Evolutionary conservation across 805 yeast genomes (phyloP).

Genomic region (Zygosaccharomyces bisporus): DNA sequence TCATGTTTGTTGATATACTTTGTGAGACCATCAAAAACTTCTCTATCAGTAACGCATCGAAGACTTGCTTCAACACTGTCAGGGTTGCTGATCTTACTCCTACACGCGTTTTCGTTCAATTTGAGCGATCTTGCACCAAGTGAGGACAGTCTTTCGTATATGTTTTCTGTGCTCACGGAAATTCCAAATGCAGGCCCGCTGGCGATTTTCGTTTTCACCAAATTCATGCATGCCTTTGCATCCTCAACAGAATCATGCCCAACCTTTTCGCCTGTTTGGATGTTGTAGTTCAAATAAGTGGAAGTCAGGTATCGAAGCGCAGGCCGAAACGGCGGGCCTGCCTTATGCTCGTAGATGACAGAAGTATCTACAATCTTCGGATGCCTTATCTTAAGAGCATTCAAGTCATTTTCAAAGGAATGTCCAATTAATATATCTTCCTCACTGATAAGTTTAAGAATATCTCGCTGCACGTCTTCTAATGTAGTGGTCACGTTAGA

Average conservation of each 20-base stretch:
- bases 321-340: slow-evolving; percentile 80
- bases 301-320: slow-evolving; percentile 68
- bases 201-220: slow-evolving; percentile 63
- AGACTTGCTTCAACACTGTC: slow-evolving; percentile 20
- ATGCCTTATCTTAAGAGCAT: slow-evolving; percentile 67
- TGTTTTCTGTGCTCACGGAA: slow-evolving; percentile 40
- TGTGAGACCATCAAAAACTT: slow-evolving; percentile 44
- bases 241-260: slow-evolving; percentile 92
- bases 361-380: slow-evolving; percentile 79
- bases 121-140: slow-evolving; percentile 30
- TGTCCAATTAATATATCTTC: slow-evolving; percentile 81
- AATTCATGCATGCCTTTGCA: slow-evolving; percentile 71
- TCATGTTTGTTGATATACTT: slow-evolving; percentile 41
- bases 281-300: slow-evolving; percentile 49
- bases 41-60: slow-evolving; percentile 54
- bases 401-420: slow-evolving; percentile 79
- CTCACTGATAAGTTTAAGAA: slow-evolving; percentile 48
- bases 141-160: slow-evolving; percentile 40
- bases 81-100: slow-evolving; percentile 6
- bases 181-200: slow-evolving; percentile 68
- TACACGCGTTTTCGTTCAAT: slow-evolving; percentile 37
- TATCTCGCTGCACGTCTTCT: slow-evolving; percentile 59
- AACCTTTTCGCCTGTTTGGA: slow-evolving; percentile 56
- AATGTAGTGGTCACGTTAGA: slow-evolving; percentile 59
- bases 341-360: slow-evolving; percentile 66